These are phyloP conservation scores for Lablab purpureus DNA, from an alignment of 306 rosid species.

Conservation along the genomic window DNA sequence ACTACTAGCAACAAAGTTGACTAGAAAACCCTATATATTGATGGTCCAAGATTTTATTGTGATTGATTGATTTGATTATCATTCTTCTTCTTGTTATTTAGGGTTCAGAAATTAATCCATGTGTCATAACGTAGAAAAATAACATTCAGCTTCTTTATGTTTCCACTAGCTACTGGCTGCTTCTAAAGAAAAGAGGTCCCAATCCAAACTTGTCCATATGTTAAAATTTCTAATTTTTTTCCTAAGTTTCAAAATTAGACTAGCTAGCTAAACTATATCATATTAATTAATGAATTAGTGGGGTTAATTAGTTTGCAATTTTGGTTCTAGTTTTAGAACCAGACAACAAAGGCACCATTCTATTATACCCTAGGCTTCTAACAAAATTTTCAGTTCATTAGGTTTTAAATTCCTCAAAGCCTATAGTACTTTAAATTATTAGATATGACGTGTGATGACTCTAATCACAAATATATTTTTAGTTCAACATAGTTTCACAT, in stretches of 20 bases:
- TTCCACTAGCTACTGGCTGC: neutral
- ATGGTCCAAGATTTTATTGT: neutral
- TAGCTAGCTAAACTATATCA: neutral
- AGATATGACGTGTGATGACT: neutral
- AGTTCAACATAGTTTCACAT: neutral
- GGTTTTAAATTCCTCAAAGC: slow-evolving; percentile 1
- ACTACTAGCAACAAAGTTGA: neutral
- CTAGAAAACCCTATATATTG: neutral
- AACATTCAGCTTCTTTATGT: neutral
- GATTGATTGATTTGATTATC: slow-evolving; percentile 14
- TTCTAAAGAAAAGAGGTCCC: neutral
- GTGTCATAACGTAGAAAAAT: slow-evolving; percentile 26
- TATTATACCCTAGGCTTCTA: neutral
- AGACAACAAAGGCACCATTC: neutral
- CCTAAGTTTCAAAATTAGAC: slow-evolving; percentile 11
- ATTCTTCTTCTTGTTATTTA: slow-evolving; percentile 20
- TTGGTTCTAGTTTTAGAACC: slow-evolving; percentile 24
- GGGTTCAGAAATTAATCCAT: slow-evolving; percentile 19
- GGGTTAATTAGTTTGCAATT: neutral
- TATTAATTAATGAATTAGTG: slow-evolving; percentile 12
- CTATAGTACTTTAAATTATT: neutral
- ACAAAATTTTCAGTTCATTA: neutral
- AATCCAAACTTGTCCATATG: neutral
- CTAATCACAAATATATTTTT: neutral
- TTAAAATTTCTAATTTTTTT: neutral